Evolutionary conservation across 1,139 yeast species (phyloP).

Genomic region (Hansenula anomala): DNA sequence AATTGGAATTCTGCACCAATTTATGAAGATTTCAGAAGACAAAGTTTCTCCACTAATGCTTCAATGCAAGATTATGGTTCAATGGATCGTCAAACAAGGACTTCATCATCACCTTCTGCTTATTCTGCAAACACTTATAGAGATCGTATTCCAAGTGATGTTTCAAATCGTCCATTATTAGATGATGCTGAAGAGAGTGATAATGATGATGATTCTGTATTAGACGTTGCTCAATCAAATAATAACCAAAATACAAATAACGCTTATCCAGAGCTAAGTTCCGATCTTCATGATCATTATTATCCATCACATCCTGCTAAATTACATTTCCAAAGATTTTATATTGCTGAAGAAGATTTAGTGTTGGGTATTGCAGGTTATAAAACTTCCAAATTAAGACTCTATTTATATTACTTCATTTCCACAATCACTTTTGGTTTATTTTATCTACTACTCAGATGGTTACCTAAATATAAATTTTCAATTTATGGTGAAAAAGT

Average conservation of each 20-base stretch:
- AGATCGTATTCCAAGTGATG: constrained; percentile 36
- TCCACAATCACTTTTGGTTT: constrained; percentile 65
- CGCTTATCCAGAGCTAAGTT: constrained; percentile 23
- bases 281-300: constrained; percentile 36
- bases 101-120: constrained; percentile 28
- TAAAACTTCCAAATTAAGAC: constrained; percentile 44
- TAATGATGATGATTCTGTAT: constrained; percentile 28
- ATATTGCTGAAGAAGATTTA: constrained; percentile 92
- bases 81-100: constrained; percentile 19
- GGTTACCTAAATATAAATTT: constrained; percentile 80
- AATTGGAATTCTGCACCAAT: constrained; percentile 55
- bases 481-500: constrained; percentile 59
- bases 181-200: constrained; percentile 24
- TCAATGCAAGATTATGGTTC: constrained; percentile 24
- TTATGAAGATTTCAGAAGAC: constrained; percentile 37
- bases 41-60: constrained; percentile 25
- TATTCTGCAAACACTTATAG: constrained; percentile 35
- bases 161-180: constrained; percentile 27
- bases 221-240: constrained; percentile 23
- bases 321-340: constrained; percentile 67
- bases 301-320: constrained; percentile 39
- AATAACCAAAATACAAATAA: constrained; percentile 3
- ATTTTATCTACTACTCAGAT: constrained; percentile 66
- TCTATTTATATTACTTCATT: constrained; percentile 44
- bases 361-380: constrained; percentile 94